These are phyloP conservation scores for Quercus dentata DNA, from an alignment of 306 rosid species.

Conservation along the genomic window DNA sequence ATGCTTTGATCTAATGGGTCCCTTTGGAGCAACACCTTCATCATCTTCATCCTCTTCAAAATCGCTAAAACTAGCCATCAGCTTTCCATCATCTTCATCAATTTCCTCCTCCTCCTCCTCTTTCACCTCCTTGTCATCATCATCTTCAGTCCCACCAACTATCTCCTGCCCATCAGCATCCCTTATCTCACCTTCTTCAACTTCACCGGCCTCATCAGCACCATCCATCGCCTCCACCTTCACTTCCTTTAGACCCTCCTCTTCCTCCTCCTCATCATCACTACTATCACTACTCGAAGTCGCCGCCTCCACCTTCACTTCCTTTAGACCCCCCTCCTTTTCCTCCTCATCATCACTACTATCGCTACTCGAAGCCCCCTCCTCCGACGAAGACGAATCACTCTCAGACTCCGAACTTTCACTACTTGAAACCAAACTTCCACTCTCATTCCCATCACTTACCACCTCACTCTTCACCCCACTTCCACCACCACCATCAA, in stretches of 20 bases:
- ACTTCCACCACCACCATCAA: slow-evolving; percentile 19
- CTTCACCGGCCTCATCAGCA: slow-evolving; percentile 20
- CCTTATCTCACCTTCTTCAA: slow-evolving; percentile 78
- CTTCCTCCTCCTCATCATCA: slow-evolving; percentile 8
- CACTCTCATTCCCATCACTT: slow-evolving; percentile 17
- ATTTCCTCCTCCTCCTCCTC: slow-evolving; percentile 11
- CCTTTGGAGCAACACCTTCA: slow-evolving; percentile 21
- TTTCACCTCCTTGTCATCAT: slow-evolving; percentile 7
- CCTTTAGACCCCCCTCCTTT: background rate
- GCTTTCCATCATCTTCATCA: slow-evolving; percentile 12
- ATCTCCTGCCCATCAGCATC: slow-evolving; percentile 33
- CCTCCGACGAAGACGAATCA: slow-evolving; percentile 24
- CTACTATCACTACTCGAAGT: slow-evolving; percentile 24
- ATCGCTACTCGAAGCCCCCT: slow-evolving; percentile 14
- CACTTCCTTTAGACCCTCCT: slow-evolving; percentile 8
- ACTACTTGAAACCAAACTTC: slow-evolving; percentile 11
- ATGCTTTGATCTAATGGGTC: slow-evolving; percentile 62
- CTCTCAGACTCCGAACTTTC: slow-evolving; percentile 39
- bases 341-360: slow-evolving; percentile 15
- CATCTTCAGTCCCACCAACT: background rate
- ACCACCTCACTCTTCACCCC: slow-evolving; percentile 14
- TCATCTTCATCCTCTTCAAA: slow-evolving; percentile 16
- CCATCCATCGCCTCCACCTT: slow-evolving; percentile 2
- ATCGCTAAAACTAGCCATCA: slow-evolving; percentile 26
- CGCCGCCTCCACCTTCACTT: background rate